Evolutionary conservation across 192 early-diverging fungal species (phyloP).

Genomic region (Gaertneriomyces semiglobifer): DNA sequence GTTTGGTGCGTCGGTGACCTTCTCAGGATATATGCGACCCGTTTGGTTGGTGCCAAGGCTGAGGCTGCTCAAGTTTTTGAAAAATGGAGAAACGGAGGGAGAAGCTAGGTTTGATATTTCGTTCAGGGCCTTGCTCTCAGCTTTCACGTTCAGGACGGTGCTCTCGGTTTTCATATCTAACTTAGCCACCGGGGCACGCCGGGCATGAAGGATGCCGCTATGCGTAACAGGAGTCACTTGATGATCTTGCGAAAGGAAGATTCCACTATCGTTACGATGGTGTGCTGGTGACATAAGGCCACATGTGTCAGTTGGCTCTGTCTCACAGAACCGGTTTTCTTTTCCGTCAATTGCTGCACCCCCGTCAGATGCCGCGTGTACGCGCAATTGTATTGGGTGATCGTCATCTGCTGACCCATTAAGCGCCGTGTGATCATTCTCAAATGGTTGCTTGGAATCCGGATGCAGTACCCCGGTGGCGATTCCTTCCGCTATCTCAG

Average conservation of each 20-base stretch:
- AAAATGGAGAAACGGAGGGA: slow-evolving; percentile 8
- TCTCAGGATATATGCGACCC: no score
- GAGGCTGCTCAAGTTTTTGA: not conserved
- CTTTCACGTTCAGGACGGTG: slow-evolving; percentile 1
- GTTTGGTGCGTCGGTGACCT: no score
- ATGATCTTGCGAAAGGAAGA: not conserved
- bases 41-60: not conserved
- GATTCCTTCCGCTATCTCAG: slow-evolving; percentile 51
- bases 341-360: not conserved
- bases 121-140: not conserved
- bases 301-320: not conserved
- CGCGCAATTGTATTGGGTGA: no score
- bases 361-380: not conserved
- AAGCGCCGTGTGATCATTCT: not conserved
- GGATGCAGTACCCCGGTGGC: slow-evolving; percentile 65
- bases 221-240: not conserved
- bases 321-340: not conserved
- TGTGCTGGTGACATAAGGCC: not conserved
- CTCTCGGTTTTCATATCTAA: not conserved
- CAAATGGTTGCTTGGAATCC: slow-evolving; percentile 51
- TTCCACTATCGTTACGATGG: not conserved
- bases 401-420: no score
- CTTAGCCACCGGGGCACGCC: not conserved
- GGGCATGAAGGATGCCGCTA: not conserved
- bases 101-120: not conserved